Percentiles rank a stretch among this genome's conserved stretches.
These are phyloP conservation scores for Alternaria dauci DNA, from an alignment of 2,329 filamentous ascomycete genomes.

Conservation along the genomic window DNA sequence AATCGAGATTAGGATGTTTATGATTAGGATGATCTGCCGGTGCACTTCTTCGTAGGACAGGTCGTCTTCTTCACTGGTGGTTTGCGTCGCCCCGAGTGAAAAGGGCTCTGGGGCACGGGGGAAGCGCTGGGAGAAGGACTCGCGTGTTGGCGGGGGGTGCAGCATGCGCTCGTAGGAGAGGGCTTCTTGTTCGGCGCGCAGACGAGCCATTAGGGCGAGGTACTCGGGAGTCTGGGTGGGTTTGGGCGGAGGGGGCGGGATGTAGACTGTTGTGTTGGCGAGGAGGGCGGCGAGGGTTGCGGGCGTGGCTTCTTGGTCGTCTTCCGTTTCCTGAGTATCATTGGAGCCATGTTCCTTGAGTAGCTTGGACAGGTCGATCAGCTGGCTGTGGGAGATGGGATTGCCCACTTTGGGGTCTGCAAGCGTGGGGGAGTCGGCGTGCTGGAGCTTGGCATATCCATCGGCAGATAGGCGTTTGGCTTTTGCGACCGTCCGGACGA, in stretches of 20 bases:
- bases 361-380: slow-evolving; percentile 68
- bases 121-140: slow-evolving; percentile 69
- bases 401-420: slow-evolving; percentile 64
- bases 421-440: slow-evolving; percentile 60
- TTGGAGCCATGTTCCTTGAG: slow-evolving; percentile 52
- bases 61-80: slow-evolving; percentile 65
- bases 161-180: slow-evolving; percentile 84
- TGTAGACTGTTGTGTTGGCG: slow-evolving; percentile 74
- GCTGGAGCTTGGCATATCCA: slow-evolving; percentile 33
- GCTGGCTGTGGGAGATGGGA: slow-evolving; percentile 75
- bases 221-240: slow-evolving; percentile 75
- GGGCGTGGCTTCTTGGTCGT: slow-evolving; percentile 60
- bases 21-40: slow-evolving; percentile 81
- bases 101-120: slow-evolving; percentile 62
- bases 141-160: slow-evolving; percentile 64
- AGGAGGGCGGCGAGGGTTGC: slow-evolving; percentile 73
- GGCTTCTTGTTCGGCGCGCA: slow-evolving; percentile 83
- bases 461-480: slow-evolving; percentile 32
- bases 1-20: slow-evolving; percentile 90
- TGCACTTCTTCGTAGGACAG: slow-evolving; percentile 77
- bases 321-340: slow-evolving; percentile 23
- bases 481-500: slow-evolving; percentile 68
- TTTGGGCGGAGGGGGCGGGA: slow-evolving; percentile 81
- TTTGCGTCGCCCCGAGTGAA: slow-evolving; percentile 40
- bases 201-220: slow-evolving; percentile 83